phyloP scores from a whole-genome alignment of 306 rosid species.

The Corylus avellana region DNA sequence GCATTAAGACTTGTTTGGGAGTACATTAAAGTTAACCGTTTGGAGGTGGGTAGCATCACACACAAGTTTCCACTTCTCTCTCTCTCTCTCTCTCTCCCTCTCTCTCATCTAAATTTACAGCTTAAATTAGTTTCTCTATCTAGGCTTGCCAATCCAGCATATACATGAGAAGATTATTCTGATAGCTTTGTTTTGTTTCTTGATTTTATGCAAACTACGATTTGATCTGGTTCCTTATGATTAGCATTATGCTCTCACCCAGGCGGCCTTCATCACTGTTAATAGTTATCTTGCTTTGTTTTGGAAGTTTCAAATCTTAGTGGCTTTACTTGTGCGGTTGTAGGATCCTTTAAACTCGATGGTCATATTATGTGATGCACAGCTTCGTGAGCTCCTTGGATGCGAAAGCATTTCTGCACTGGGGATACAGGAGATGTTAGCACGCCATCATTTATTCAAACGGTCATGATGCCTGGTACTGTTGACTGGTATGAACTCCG shows the following conservation, averaged over 20 bases:
- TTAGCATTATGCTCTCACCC: not conserved
- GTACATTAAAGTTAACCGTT: constrained; percentile 61
- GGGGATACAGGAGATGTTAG: constrained; percentile 65
- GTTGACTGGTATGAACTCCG: constrained; percentile 31
- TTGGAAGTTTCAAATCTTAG: not conserved
- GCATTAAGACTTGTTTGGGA: constrained; percentile 74
- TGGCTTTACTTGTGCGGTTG: constrained; percentile 12
- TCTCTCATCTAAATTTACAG: not conserved
- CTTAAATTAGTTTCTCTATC: not conserved
- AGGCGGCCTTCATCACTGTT: constrained; percentile 1
- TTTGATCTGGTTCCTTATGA: constrained; percentile 2
- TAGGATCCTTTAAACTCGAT: constrained; percentile 73
- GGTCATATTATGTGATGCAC: constrained; percentile 71
- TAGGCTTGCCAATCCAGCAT: not conserved
- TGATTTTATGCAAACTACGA: not conserved
- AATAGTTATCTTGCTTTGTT: constrained; percentile 11
- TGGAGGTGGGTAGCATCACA: constrained; percentile 56
- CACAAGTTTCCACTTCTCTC: constrained; percentile 1
- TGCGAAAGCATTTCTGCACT: constrained; percentile 73
- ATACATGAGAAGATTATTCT: not conserved
- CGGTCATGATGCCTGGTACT: constrained; percentile 39
- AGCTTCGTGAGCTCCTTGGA: constrained; percentile 73
- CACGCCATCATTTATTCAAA: constrained; percentile 61
- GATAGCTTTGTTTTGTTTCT: not conserved
- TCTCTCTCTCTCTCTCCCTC: not conserved